These are phyloP conservation scores for Sideroxylon spinosum DNA, from an alignment of 179 eudicot genomes.

Conservation along the genomic window DNA sequence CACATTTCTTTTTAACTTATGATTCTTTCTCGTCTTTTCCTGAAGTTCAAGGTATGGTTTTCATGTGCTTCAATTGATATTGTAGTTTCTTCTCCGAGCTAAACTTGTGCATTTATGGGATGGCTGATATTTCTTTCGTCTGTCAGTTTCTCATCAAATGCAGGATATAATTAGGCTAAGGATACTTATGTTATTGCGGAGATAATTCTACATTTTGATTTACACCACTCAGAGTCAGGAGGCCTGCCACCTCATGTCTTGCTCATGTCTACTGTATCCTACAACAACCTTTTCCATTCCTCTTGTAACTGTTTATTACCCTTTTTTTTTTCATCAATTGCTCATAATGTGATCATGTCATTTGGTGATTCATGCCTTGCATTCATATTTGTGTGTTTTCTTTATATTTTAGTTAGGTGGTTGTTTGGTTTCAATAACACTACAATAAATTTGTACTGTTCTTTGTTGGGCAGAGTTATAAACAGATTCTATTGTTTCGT, in stretches of 20 bases:
- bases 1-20: not conserved
- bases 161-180: not conserved
- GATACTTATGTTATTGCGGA: not conserved
- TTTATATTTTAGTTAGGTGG: not conserved
- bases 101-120: not conserved
- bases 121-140: not conserved
- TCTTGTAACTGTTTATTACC: conserved; percentile 3
- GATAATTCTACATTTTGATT: not conserved
- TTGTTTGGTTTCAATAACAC: not conserved
- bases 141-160: not conserved
- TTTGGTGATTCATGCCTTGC: not conserved
- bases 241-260: conserved; percentile 8
- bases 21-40: not conserved
- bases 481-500: conserved; percentile 10
- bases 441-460: not conserved
- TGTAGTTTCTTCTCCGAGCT: not conserved
- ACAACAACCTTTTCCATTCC: not conserved
- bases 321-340: not conserved
- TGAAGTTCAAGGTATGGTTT: not conserved
- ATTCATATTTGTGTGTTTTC: not conserved
- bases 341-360: not conserved
- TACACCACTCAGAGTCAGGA: not conserved
- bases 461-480: not conserved
- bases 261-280: not conserved
- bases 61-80: not conserved